phyloP scores from a whole-genome alignment of 129 eudicot species.

The Saussurea involucrata region DNA sequence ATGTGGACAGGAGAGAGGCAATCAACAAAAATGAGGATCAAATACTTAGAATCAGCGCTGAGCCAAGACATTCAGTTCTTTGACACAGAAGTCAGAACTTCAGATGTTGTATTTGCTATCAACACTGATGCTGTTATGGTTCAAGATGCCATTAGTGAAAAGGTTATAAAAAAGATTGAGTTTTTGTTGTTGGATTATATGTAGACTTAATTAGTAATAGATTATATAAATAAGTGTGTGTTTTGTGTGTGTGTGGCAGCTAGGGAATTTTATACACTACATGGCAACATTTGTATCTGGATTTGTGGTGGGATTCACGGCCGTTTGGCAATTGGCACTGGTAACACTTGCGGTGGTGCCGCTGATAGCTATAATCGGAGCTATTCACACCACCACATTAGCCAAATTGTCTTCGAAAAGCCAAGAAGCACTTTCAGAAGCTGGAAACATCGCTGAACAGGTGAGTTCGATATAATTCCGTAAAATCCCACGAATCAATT shows the following conservation, averaged over 20 bases:
- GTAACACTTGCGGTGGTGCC: slow-evolving; percentile 98
- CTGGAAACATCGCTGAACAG: slow-evolving; percentile 98
- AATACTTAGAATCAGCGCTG: slow-evolving; percentile 84
- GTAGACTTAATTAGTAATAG: neutral
- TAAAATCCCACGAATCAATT: neutral
- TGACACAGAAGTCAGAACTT: slow-evolving; percentile 90
- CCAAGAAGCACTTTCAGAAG: slow-evolving; percentile 92
- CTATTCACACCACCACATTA: slow-evolving; percentile 68
- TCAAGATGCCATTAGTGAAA: slow-evolving; percentile 99
- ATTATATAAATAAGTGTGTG: neutral
- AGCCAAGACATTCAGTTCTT: slow-evolving; percentile 93
- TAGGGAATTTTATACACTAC: slow-evolving; percentile 95
- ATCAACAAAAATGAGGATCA: slow-evolving; percentile 91
- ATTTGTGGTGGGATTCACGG: slow-evolving; percentile 97
- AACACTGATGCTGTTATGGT: slow-evolving; percentile 97
- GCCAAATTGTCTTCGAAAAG: slow-evolving; percentile 80
- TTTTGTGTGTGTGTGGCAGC: slow-evolving; percentile 42
- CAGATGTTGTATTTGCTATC: slow-evolving; percentile 93
- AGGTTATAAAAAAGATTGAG: slow-evolving; percentile 42
- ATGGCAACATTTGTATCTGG: slow-evolving; percentile 98
- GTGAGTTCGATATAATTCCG: slow-evolving; percentile 28
- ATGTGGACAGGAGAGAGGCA: slow-evolving; percentile 99
- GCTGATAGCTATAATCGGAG: slow-evolving; percentile 88
- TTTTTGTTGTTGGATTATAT: slow-evolving; percentile 15
- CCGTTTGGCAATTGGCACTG: slow-evolving; percentile 94